A percentile compares a stretch with the other conserved stretches of the same genome.
Evolutionary conservation across 495 filamentous ascomycete species (phyloP).

Genomic region (Tuber microsphaerosporum): DNA sequence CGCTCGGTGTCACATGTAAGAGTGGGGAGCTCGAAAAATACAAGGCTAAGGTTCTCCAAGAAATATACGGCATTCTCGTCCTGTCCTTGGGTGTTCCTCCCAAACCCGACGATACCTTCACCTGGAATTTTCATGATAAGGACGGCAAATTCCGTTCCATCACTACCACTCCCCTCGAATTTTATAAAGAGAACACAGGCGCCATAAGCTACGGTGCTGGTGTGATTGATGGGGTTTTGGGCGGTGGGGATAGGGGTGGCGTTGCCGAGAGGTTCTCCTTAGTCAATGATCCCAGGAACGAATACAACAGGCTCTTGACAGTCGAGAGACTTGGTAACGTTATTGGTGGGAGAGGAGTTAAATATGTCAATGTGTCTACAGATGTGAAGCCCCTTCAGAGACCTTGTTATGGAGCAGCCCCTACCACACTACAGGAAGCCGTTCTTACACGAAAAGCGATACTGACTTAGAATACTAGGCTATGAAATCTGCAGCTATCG

Average conservation of each 20-base stretch:
- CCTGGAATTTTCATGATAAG: constrained; percentile 70
- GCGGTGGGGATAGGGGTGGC: constrained; percentile 44
- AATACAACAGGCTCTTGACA: constrained; percentile 61
- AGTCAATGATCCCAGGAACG: constrained; percentile 75
- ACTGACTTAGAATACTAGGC: constrained; percentile 35
- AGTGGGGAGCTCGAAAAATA: constrained; percentile 27
- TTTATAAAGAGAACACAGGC: constrained; percentile 55
- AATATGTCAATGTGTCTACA: constrained; percentile 78
- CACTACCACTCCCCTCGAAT: constrained; percentile 57
- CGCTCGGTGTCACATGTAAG: constrained; percentile 22
- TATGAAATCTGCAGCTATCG: constrained; percentile 64
- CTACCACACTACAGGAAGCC: background rate
- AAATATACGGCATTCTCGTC: constrained; percentile 71
- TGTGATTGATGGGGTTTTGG: constrained; percentile 20
- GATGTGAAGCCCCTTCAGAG: constrained; percentile 38
- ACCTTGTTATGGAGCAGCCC: background rate
- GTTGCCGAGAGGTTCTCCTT: constrained; percentile 64
- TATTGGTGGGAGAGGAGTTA: constrained; percentile 60
- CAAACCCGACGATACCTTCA: constrained; percentile 56
- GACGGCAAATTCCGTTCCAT: constrained; percentile 55
- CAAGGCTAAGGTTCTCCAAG: constrained; percentile 66
- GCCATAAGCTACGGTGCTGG: constrained; percentile 36
- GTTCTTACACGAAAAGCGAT: background rate
- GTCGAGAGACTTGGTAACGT: constrained; percentile 75
- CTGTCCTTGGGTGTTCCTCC: constrained; percentile 73